Conservation (phyloP, 306 rosid genomes). For the Morella rubra region DNA sequence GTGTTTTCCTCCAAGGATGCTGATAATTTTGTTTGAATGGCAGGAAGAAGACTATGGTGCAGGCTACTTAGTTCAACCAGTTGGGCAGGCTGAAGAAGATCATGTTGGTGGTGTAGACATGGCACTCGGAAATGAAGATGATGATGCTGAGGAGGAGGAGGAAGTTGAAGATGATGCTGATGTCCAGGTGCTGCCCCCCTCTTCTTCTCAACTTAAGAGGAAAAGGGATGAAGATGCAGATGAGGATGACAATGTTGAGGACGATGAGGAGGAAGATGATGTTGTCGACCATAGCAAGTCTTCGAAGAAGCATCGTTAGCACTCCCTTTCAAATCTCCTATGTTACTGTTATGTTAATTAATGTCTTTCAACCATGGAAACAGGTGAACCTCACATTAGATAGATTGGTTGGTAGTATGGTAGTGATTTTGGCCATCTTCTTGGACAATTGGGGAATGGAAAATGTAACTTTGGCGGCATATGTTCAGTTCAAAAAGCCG, state of each 20-base stretch:
- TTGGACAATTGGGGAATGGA: conserved; percentile 43
- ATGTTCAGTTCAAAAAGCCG: conserved; percentile 66
- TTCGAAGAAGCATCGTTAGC: conserved; percentile 66
- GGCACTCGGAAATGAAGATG: conserved; percentile 54
- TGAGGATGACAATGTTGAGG: conserved; percentile 37
- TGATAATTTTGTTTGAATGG: conserved; percentile 17
- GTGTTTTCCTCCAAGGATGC: background rate
- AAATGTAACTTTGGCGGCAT: conserved; percentile 50
- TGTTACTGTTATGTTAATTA: conserved; percentile 22
- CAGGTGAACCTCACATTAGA: conserved; percentile 57
- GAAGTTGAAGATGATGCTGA: conserved; percentile 50
- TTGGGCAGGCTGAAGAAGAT: conserved; percentile 56
- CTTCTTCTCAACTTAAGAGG: conserved; percentile 65
- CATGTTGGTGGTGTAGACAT: conserved; percentile 46
- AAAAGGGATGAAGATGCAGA: conserved; percentile 63
- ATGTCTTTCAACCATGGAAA: conserved; percentile 46
- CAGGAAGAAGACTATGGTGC: conserved; percentile 85
- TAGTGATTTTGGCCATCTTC: conserved; percentile 54
- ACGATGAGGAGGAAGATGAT: conserved; percentile 50
- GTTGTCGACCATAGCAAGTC: conserved; percentile 55
- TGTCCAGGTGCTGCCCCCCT: conserved; percentile 59
- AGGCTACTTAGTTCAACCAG: conserved; percentile 86
- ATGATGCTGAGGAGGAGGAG: conserved; percentile 59
- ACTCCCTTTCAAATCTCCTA: conserved; percentile 21
- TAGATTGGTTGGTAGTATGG: conserved; percentile 38